These are phyloP conservation scores for Geotrichum ghanense DNA, from an alignment of 805 yeast species.

Conservation along the genomic window DNA sequence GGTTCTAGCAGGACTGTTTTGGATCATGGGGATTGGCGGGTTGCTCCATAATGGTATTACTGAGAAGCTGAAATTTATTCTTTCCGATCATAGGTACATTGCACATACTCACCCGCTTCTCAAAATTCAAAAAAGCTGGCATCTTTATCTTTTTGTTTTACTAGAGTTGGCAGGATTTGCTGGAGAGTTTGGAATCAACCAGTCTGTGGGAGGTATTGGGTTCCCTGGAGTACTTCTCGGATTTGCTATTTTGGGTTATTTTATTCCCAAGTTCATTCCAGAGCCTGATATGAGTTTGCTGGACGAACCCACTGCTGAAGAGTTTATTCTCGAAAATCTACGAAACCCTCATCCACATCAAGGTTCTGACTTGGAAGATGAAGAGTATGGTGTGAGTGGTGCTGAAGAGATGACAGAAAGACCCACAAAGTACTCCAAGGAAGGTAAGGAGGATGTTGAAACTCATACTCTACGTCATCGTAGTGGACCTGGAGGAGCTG, in stretches of 20 bases:
- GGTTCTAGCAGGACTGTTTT: conserved; percentile 83
- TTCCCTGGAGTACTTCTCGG: conserved; percentile 75
- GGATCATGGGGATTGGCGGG: conserved; percentile 85
- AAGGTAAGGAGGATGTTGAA: not conserved
- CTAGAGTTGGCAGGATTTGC: conserved; percentile 59
- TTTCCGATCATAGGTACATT: conserved; percentile 42
- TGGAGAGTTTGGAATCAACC: conserved; percentile 75
- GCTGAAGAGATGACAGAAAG: not conserved
- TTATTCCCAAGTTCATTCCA: conserved; percentile 55
- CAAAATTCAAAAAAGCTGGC: conserved; percentile 21
- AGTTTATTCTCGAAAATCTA: conserved; percentile 26
- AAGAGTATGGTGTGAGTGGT: not conserved
- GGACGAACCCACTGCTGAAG: conserved; percentile 45
- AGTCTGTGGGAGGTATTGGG: conserved; percentile 85
- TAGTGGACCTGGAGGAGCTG: not conserved
- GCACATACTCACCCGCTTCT: conserved; percentile 25
- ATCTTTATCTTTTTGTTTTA: conserved; percentile 40
- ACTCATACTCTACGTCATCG: not conserved
- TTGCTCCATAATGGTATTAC: conserved; percentile 56
- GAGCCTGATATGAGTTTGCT: conserved; percentile 45
- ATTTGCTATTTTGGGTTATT: conserved; percentile 50
- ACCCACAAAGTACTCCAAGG: too few relatives aligned
- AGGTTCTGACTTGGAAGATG: not conserved
- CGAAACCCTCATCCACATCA: not conserved
- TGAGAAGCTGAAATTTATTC: conserved; percentile 48